phyloP scores from a whole-genome alignment of 257 asterid species.

The Solanum bulbocastanum region DNA sequence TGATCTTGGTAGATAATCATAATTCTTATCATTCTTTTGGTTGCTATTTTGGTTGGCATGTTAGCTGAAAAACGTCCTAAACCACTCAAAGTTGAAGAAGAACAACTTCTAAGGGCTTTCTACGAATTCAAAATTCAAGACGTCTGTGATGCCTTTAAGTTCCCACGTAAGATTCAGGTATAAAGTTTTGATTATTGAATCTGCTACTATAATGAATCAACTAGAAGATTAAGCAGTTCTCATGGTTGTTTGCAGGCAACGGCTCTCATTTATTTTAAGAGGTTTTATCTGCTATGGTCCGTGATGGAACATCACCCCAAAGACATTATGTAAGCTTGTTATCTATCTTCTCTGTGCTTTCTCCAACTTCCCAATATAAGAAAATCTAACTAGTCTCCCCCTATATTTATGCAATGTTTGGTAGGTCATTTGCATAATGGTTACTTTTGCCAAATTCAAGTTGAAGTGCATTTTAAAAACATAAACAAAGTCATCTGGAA shows the following conservation, averaged over 20 bases:
- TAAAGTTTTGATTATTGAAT: neutral
- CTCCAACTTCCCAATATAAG: neutral
- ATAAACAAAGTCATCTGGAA: neutral
- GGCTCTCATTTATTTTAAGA: conserved; percentile 87
- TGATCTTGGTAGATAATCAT: neutral
- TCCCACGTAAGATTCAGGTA: conserved; percentile 97
- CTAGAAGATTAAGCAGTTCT: conserved; percentile 3
- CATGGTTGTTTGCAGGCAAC: conserved; percentile 63
- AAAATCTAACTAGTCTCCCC: neutral
- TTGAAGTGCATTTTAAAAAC: neutral
- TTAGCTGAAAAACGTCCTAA: conserved; percentile 74
- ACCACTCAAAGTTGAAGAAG: conserved; percentile 88
- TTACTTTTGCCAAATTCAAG: neutral
- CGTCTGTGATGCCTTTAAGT: conserved; percentile 93
- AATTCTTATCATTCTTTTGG: neutral
- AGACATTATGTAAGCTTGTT: conserved; percentile 64
- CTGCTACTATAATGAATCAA: neutral
- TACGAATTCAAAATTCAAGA: conserved; percentile 95
- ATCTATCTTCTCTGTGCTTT: conserved; percentile 1
- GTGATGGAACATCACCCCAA: conserved; percentile 99
- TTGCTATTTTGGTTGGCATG: conserved; percentile 7
- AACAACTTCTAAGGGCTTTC: conserved; percentile 73
- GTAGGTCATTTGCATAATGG: neutral
- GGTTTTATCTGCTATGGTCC: conserved; percentile 95
- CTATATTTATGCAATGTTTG: neutral